Conservation (phyloP, 2,329 filamentous ascomycete genomes). For the Aspergillus viridinutans region DNA sequence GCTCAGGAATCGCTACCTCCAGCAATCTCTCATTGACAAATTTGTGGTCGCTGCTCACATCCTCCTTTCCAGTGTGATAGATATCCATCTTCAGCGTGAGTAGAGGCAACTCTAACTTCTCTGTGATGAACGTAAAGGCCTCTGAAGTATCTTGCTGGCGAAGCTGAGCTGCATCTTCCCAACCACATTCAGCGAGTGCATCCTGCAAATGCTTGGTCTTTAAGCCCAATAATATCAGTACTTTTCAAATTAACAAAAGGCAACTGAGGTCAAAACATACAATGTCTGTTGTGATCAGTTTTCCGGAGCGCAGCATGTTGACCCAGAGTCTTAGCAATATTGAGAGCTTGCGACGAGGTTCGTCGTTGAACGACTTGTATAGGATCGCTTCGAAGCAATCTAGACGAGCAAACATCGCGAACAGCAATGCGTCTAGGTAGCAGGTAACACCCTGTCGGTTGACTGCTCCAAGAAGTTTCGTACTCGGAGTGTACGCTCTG, state of each 20-base stretch:
- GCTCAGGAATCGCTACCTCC: constrained; percentile 77
- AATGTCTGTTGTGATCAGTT: constrained; percentile 79
- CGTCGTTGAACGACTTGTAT: constrained; percentile 71
- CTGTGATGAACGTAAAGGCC: constrained; percentile 91
- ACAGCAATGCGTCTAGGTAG: constrained; percentile 85
- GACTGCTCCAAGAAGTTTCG: constrained; percentile 75
- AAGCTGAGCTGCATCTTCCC: constrained; percentile 72
- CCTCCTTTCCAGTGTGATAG: constrained; percentile 82
- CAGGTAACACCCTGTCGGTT: constrained; percentile 89
- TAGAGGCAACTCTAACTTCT: constrained; percentile 78
- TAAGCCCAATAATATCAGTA: constrained; percentile 1
- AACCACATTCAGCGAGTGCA: constrained; percentile 77
- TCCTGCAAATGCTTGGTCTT: constrained; percentile 81
- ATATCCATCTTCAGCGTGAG: constrained; percentile 91
- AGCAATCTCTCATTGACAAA: constrained; percentile 87
- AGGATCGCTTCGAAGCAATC: constrained; percentile 92
- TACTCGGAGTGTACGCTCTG: constrained; percentile 65
- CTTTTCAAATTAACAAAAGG: not conserved
- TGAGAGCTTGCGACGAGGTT: constrained; percentile 68
- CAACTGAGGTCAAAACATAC: constrained; percentile 42
- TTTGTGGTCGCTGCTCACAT: constrained; percentile 84
- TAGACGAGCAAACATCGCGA: constrained; percentile 90
- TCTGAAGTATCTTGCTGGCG: constrained; percentile 94
- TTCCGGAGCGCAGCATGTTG: constrained; percentile 81
- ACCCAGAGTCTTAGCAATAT: constrained; percentile 83